Evolutionary conservation across 164 flowering plant species (phyloP), one percentile per base, ranked within the genome.

Genomic region (Vitis amurensis): DNA sequence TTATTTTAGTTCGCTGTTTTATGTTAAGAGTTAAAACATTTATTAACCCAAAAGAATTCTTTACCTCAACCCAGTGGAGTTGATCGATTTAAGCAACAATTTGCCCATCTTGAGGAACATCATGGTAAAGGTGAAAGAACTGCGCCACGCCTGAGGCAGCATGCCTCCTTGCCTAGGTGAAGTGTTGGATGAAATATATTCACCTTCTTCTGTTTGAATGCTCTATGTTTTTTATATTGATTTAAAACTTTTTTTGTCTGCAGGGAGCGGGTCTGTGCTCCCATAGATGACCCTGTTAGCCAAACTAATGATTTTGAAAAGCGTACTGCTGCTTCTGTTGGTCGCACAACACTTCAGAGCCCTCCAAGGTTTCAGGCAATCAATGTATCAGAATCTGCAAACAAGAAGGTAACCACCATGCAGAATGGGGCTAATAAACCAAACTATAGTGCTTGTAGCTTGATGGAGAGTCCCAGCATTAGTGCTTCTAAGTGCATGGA

Each of bases 151-250:
- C 89, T 77, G 55, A 86, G 98, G 75, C 90, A 89, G 67, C 86
- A 93, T 80, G 87, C 94, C 37, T 95, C 99, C 48, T 74, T 96
- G 80, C 99, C 98, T 3, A 91, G 97, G 99, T 92, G 68, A 71
- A 51, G 9, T 68, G 19, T 14, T 50, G 50, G n/a, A 9, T 2
- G 23, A 55, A 16, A 29, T 57, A 29, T 14, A 9, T 59, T 14
- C 57, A n/a, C 19, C 2, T 23, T n/a, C n/a, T 11, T 44, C 64
- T 50, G 50, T 2, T 19, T n/a, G 30, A 23, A 23, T 23, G 27
- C 27, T 53, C 10, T 44, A 47, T 51, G 49, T 10, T 30, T 10
- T 58, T 11, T 10, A 31, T 50, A 27, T 11, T 53, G 62, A 8
- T 11, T 4, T 13, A 48, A 9, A n/a, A 10, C 16, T 7, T 56